Evolutionary conservation across 2,329 filamentous ascomycete species (phyloP), one percentile per base, ranked within the genome.

Genomic region (Alternaria alternata): DNA sequence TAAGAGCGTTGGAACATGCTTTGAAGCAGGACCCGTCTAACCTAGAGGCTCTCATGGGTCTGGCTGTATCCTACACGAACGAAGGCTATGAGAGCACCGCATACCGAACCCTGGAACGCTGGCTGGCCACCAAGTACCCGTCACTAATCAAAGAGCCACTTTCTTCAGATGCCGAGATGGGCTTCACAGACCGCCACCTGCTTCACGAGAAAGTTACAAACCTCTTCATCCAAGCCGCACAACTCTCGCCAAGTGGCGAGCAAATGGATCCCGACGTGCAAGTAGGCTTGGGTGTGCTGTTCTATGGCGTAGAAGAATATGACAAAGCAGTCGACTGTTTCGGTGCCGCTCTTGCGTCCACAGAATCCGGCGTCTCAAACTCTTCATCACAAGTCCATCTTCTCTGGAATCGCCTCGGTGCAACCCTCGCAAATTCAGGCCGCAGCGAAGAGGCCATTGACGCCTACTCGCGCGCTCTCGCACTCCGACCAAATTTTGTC

Each of bases 311-410:
- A 30, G 95, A 99, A 80, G 94, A 98, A 76, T 98, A 97, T 82
- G 92, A 95, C 77, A 99, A 99, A 82, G 95, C 95, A 0, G 94
- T 99, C 38, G 95, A 99, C 83, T 99, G 96, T 84, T 99, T 99
- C 86, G 91, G 91, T 57, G 90, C 94, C 1, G 94, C 96, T 0
- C 87, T 99, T 24, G 91, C 92, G 60, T 92, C 89, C 24, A 93
- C 92, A 1, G 93, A 97, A 79, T 86, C 89, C 36, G 95, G 95
- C 59, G 88, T 88, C 8, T 91, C 89, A 61, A 98, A 97, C 81
- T 89, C 92, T 64, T 88, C 89, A 71, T 89, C 91, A 72, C 93
- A 97, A 80, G 84, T 97, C 1, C 95, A 98, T 75, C 87, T 99
- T 20, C 88, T 99, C 30, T 99, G 95, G 95, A 99, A 99, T 83